Evolutionary conservation across 2,329 filamentous ascomycete genomes (phyloP), one percentile per base, ranked within the genome.

Genomic region (Nigrospora sphaerica): DNA sequence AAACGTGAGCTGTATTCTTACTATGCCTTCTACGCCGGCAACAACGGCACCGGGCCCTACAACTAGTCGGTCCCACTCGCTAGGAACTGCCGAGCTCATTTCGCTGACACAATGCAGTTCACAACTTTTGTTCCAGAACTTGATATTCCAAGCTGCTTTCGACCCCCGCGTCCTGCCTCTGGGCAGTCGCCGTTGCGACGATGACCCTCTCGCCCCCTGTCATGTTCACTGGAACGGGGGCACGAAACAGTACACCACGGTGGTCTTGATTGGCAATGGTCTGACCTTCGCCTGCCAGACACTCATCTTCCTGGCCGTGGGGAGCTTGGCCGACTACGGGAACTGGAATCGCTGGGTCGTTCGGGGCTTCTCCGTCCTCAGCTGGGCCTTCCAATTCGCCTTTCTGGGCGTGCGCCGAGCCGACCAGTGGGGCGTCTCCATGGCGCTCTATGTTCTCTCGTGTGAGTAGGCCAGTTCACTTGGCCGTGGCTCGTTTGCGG

Each of bases 131-230:
- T 42, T 46, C 32, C 44, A 46, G 19, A 46, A 42, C 32, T 37
- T 46, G 23, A 46, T 46, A 7, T 42, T 23, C 39, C 44, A 46
- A 31, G 44, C 44, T 3, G 44, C 23, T n/a, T 46, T 46, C 39
- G 17, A 46, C 32, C 44, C 44, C 6, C 12, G 35, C 39, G 39
- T 41, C 12, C 16, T n/a, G 4, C 44, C 44, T 2, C 39, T 46
- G 1, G 44, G 44, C 31, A 46, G 44, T 18, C 19, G 13, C 17
- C 6, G 32, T 16, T 46, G 44, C 23, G 44, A 35, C 13, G 36
- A 19, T 14, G 44, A 46, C 7, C 37, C 37, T 13, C 13, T 18
- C 13, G 38, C 16, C 4, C 44, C 28, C 3, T 46, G 44, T 7
- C 38, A 46, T 23, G 44, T 46, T 2, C 32, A 35, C 14, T 46